Percentiles rank a stretch among this genome's conserved stretches.
These are phyloP conservation scores for Gliomastix tumulicola DNA, from an alignment of 2,329 filamentous ascomycete genomes.

Conservation along the genomic window DNA sequence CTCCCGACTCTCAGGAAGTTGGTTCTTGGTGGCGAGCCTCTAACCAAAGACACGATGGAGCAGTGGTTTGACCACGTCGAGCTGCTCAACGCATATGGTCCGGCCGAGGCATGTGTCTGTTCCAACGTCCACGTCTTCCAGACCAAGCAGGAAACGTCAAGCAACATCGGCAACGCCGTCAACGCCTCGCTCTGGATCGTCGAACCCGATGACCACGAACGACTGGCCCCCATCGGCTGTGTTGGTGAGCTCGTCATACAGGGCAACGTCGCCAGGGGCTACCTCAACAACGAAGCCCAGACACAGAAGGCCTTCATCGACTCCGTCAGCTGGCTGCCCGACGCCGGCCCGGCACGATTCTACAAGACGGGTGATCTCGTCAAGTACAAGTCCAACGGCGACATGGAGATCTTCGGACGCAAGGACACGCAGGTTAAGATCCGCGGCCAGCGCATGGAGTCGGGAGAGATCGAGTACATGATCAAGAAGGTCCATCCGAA, in stretches of 20 bases:
- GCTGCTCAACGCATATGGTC: slow-evolving; percentile 30
- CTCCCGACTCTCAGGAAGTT: slow-evolving; percentile 4
- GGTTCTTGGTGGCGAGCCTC: slow-evolving; percentile 11
- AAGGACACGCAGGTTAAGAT: slow-evolving; percentile 51
- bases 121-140: background rate
- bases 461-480: slow-evolving; percentile 14
- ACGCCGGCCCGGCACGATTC: slow-evolving; percentile 7
- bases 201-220: slow-evolving; percentile 8
- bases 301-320: slow-evolving; percentile 15
- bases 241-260: slow-evolving; percentile 10
- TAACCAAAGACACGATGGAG: slow-evolving; percentile 19
- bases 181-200: slow-evolving; percentile 10
- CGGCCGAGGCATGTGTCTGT: slow-evolving; percentile 27
- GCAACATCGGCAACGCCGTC: slow-evolving; percentile 1
- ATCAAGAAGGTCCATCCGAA: slow-evolving; percentile 1
- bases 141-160: background rate
- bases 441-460: slow-evolving; percentile 45
- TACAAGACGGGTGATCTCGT: slow-evolving; percentile 40
- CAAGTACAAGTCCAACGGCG: slow-evolving; percentile 19
- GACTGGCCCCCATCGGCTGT: slow-evolving; percentile 3
- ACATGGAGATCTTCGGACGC: slow-evolving; percentile 35
- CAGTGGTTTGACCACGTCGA: slow-evolving; percentile 15
- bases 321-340: slow-evolving; percentile 35
- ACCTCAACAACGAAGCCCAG: slow-evolving; percentile 25
- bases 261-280: slow-evolving; percentile 31